A percentile compares a stretch with the other conserved stretches of the same genome.
phyloP scores from a whole-genome alignment of 495 filamentous ascomycete genomes.

The Aspergillus saccharolyticus region DNA sequence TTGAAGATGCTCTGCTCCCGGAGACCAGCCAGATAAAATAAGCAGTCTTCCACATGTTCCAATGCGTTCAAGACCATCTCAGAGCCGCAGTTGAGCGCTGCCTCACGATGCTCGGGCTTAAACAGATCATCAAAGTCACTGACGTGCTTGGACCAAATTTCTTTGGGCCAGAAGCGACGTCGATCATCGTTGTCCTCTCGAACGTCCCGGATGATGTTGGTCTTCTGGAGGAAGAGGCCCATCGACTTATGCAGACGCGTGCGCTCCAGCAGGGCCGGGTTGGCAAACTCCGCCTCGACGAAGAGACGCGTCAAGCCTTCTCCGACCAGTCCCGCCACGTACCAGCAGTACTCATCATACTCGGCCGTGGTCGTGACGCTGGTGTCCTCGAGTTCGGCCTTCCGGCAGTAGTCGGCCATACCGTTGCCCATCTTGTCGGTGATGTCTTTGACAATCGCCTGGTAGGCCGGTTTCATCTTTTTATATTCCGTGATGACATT shows the following conservation, averaged over 20 bases:
- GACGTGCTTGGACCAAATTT: constrained; percentile 95
- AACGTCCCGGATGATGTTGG: constrained; percentile 95
- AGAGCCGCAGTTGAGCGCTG: constrained; percentile 81
- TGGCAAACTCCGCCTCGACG: constrained; percentile 81
- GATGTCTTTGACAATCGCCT: constrained; percentile 88
- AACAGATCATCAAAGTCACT: constrained; percentile 85
- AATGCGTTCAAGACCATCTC: constrained; percentile 92
- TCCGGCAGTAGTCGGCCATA: constrained; percentile 91
- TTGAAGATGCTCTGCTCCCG: constrained; percentile 99
- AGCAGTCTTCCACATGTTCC: constrained; percentile 81
- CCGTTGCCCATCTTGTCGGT: constrained; percentile 93
- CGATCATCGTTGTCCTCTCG: constrained; percentile 83
- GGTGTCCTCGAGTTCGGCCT: constrained; percentile 69
- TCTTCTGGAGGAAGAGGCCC: constrained; percentile 97
- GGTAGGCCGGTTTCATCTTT: constrained; percentile 81
- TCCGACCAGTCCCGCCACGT: constrained; percentile 94
- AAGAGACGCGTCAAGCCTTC: constrained; percentile 90
- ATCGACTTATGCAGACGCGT: constrained; percentile 84
- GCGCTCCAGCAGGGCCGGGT: constrained; percentile 73
- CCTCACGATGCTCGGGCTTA: constrained; percentile 69
- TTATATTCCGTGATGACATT: constrained; percentile 80
- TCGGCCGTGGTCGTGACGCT: constrained; percentile 80
- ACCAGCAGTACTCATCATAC: constrained; percentile 95
- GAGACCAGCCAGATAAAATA: constrained; percentile 95
- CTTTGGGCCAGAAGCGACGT: constrained; percentile 87